These are phyloP conservation scores for Starmerella bombi DNA, from an alignment of 805 yeast genomes.

Conservation along the genomic window DNA sequence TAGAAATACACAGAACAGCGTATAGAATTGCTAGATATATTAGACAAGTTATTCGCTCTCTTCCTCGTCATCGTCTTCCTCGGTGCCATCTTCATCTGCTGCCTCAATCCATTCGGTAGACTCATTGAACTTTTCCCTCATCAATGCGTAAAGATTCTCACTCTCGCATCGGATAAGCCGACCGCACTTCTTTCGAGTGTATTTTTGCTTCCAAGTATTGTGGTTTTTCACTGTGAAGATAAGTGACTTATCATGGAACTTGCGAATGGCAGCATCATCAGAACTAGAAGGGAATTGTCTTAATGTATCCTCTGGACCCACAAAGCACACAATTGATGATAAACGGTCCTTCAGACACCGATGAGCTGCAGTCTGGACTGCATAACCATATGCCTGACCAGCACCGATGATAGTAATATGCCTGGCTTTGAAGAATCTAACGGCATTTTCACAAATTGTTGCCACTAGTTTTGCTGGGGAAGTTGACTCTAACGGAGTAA, in stretches of 20 bases:
- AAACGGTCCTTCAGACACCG: slow-evolving; percentile 53
- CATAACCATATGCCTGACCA: slow-evolving; percentile 80
- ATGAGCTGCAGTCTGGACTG: slow-evolving; percentile 79
- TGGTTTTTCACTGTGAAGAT: slow-evolving; percentile 65
- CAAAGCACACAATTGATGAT: slow-evolving; percentile 55
- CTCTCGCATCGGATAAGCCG: slow-evolving; percentile 62
- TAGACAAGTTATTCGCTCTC: slow-evolving; percentile 1
- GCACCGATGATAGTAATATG: slow-evolving; percentile 71
- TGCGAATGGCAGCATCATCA: slow-evolving; percentile 80
- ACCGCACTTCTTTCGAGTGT: slow-evolving; percentile 74
- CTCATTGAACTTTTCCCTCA: slow-evolving; percentile 73
- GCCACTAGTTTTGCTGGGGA: slow-evolving; percentile 33
- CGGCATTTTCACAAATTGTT: slow-evolving; percentile 82
- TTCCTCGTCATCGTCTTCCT: slow-evolving; percentile 9
- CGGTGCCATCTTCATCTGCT: slow-evolving; percentile 15
- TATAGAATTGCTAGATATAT: too few species aligned
- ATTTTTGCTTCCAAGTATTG: slow-evolving; percentile 78
- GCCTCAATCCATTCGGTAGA: slow-evolving; percentile 58
- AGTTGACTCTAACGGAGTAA: slow-evolving; percentile 13
- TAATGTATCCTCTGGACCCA: slow-evolving; percentile 49
- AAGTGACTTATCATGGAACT: slow-evolving; percentile 80
- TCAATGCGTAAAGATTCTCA: slow-evolving; percentile 62
- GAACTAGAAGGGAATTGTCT: slow-evolving; percentile 72
- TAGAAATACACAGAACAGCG: not conserved
- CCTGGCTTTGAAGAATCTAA: slow-evolving; percentile 58